A percentile compares a stretch with the other conserved stretches of the same genome.
Conservation (phyloP, 371 early-diverging fungal species). For the Mucor lusitanicus region DNA sequence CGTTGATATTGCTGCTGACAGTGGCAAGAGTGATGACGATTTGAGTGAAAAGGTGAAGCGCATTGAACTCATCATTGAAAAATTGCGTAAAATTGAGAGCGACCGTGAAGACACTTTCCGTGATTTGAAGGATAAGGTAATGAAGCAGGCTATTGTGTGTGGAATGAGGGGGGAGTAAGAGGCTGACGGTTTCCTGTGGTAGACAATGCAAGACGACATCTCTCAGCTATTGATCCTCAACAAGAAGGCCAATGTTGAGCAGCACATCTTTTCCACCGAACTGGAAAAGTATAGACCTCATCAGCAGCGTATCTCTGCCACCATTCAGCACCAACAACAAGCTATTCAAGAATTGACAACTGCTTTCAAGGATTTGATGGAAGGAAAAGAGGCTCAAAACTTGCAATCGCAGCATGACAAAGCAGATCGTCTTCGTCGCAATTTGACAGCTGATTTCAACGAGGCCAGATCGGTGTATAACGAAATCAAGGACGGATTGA, state of each 20-base stretch:
- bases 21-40: constrained; percentile 20
- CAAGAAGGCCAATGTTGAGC: constrained; percentile 78
- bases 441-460: constrained; percentile 57
- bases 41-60: constrained; percentile 57
- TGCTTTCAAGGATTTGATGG: constrained; percentile 77
- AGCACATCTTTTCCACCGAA: constrained; percentile 86
- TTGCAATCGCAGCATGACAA: constrained; percentile 70
- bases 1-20: constrained; percentile 54
- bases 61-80: constrained; percentile 72
- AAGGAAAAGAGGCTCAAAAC: constrained; percentile 68
- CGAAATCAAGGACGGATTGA: constrained; percentile 70
- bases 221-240: constrained; percentile 80
- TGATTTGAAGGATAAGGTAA: constrained; percentile 83
- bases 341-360: constrained; percentile 74
- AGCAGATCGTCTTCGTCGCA: constrained; percentile 63
- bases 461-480: constrained; percentile 61
- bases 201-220: constrained; percentile 90
- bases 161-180: not conserved
- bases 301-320: constrained; percentile 72
- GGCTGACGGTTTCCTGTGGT: not conserved
- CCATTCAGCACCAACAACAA: constrained; percentile 76
- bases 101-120: constrained; percentile 76
- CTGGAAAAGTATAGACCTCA: constrained; percentile 87
- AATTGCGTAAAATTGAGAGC: constrained; percentile 75
- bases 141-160: not conserved